Evolutionary conservation across 352 stramenopile genomes (phyloP), one percentile per base, ranked within the genome.

Genomic region (Phytopythium helicoides): DNA sequence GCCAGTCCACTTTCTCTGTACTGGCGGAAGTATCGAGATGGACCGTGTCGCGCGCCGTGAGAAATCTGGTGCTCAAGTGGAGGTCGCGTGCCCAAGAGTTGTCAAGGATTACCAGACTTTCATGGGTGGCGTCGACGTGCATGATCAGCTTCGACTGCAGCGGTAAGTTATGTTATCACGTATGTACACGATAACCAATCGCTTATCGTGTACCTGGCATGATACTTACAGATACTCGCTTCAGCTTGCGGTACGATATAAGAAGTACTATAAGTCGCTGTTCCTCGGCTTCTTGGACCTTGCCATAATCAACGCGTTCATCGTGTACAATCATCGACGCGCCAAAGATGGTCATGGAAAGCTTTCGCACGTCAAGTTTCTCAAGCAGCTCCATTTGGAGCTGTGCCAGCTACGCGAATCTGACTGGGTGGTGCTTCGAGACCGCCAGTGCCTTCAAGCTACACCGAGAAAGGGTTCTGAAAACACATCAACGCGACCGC

Each of bases 261-360:
- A 45, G 2, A 62, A 62, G 21, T 67, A 62, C 38, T 59, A 67
- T 45, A 67, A 60, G 37, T 49, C 42, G 3, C 38, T 67, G 0
- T 51, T 60, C 8, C 54, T 67, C n/a, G 48, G 59, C 0, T 19
- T 67, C 0, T 47, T 67, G 2, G 59, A 49, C 28, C 37, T 62
- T 14, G 54, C 54, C 2, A 57, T 62, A 3, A 53, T 66, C 16
- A 67, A 63, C 37, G 47, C 19, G 12, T 60, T 55, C 51, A 64
- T 68, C 16, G 35, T 64, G 0, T 37, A 62, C 44, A 56, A 60
- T n/a, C 33, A 25, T 3, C 58, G 47, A 26, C 34, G 58, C 38
- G 36, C 35, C 15, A 26, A 49, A 36, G 53, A 64, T 44, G 9
- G 15, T 10, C 47, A 33, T 3, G 37, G 11, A 3, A 11, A 46